phyloP scores from a whole-genome alignment of 1,284 basidiomycete species.

The Volvariella surrecta region DNA sequence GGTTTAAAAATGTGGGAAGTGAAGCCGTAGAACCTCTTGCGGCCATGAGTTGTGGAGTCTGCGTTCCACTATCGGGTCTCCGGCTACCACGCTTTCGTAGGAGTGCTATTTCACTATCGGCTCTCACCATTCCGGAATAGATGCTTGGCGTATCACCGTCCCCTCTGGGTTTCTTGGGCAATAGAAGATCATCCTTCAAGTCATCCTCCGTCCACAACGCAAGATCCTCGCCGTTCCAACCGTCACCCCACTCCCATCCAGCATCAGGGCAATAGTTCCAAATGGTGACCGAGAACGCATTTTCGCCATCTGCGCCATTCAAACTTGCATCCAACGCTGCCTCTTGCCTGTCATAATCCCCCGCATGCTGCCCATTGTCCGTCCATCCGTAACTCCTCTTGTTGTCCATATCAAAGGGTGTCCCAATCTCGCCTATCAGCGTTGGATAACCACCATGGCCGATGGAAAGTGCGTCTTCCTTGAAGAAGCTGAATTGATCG shows the following conservation, averaged over 20 bases:
- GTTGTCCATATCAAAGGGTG: conserved; percentile 87
- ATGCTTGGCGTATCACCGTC: too few relatives aligned
- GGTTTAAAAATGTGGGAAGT: too few relatives aligned
- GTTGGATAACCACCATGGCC: conserved; percentile 68
- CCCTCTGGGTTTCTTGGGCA: too few relatives aligned
- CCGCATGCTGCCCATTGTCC: conserved; percentile 64
- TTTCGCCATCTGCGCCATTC: conserved; percentile 82
- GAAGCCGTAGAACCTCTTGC: too few relatives aligned
- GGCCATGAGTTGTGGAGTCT: too few relatives aligned
- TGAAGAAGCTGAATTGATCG: conserved; percentile 78
- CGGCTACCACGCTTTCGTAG: too few relatives aligned
- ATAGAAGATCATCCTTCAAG: conserved; percentile 18
- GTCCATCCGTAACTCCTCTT: conserved; percentile 82
- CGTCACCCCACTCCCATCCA: conserved; percentile 86
- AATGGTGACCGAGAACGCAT: conserved; percentile 76
- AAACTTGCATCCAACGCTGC: conserved; percentile 88
- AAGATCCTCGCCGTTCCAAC: conserved; percentile 95
- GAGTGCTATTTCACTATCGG: too few relatives aligned
- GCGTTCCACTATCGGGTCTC: too few relatives aligned
- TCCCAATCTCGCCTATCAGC: conserved; percentile 93
- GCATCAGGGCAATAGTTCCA: conserved; percentile 79
- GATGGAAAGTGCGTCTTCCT: conserved; percentile 61
- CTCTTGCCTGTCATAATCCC: conserved; percentile 78
- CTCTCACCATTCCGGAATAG: too few relatives aligned
- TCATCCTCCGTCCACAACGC: conserved; percentile 87